These are phyloP conservation scores for Acacia confusa DNA, from an alignment of 306 rosid genomes.

Conservation along the genomic window DNA sequence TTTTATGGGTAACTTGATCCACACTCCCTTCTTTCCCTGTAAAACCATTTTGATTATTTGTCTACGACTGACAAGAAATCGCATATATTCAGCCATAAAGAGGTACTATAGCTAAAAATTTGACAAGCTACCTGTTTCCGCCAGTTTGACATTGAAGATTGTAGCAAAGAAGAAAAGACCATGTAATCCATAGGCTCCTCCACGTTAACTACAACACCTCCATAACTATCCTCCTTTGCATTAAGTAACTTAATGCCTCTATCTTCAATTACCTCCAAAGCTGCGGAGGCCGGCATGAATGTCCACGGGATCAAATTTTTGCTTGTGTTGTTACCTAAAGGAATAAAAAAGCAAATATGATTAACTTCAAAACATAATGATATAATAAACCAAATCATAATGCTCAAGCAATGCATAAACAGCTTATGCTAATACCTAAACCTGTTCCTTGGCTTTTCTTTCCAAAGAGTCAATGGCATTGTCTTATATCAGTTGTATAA, in stretches of 20 bases:
- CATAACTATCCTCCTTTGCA: slow-evolving; percentile 53
- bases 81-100: not conserved
- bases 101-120: not conserved
- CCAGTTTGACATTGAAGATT: slow-evolving; percentile 61
- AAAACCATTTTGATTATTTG: not conserved
- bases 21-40: slow-evolving; percentile 75
- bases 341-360: not conserved
- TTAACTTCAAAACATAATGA: not conserved
- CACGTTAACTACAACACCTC: slow-evolving; percentile 58
- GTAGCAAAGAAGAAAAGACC: slow-evolving; percentile 44
- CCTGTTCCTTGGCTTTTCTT: not conserved
- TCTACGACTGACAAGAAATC: not conserved
- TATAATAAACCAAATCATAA: not conserved
- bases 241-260: slow-evolving; percentile 38
- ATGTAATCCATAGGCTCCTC: slow-evolving; percentile 48
- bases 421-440: not conserved
- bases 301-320: not conserved
- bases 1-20: slow-evolving; percentile 72
- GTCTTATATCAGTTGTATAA: not conserved
- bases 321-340: slow-evolving; percentile 4
- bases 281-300: slow-evolving; percentile 27
- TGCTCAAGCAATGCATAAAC: not conserved
- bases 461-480: not conserved
- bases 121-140: slow-evolving; percentile 46
- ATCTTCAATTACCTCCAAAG: slow-evolving; percentile 31